Evolutionary conservation across 495 filamentous ascomycete genomes (phyloP).

Genomic region (Penicillium riverlandense): DNA sequence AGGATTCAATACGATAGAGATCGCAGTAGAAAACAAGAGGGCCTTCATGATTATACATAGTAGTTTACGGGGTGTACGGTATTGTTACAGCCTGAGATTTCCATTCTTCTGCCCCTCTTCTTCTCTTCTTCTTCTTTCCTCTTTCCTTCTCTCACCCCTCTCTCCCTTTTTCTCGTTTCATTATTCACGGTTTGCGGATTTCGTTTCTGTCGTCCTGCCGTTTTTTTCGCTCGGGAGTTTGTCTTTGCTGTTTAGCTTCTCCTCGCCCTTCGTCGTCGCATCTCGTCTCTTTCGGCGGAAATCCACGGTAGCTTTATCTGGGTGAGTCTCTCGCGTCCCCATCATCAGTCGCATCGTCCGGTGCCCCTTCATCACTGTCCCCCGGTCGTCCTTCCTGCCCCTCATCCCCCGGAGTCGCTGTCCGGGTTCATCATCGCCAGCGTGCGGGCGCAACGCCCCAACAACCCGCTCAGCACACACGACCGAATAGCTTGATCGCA

Average conservation of each 20-base stretch:
- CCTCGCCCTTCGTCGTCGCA: constrained; percentile 17
- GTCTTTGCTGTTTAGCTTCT: constrained; percentile 16
- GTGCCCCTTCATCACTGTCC: constrained; percentile 13
- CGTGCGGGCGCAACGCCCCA: no score
- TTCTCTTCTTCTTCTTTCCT: constrained; percentile 34
- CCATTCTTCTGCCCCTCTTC: no score
- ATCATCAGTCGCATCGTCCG: not conserved
- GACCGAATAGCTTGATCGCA: not conserved
- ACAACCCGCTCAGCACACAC: no score
- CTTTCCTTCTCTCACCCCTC: constrained; percentile 25
- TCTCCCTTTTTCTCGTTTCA: constrained; percentile 28
- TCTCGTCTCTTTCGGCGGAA: constrained; percentile 9
- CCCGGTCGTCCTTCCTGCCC: not conserved
- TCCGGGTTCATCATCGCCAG: no score
- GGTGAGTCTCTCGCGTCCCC: constrained; percentile 14
- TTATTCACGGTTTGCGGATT: constrained; percentile 20
- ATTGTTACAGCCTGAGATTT: not conserved
- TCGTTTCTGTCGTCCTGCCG: constrained; percentile 10
- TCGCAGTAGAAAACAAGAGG: no score
- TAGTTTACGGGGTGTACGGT: not conserved
- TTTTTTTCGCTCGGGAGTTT: constrained; percentile 22
- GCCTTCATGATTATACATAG: no score
- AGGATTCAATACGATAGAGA: no score
- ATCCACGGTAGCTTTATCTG: constrained; percentile 6
- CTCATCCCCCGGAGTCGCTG: not conserved